Base-by-base conservation (phyloP, 148 eudicot genomes). In the Persicaria maculosa region DNA sequence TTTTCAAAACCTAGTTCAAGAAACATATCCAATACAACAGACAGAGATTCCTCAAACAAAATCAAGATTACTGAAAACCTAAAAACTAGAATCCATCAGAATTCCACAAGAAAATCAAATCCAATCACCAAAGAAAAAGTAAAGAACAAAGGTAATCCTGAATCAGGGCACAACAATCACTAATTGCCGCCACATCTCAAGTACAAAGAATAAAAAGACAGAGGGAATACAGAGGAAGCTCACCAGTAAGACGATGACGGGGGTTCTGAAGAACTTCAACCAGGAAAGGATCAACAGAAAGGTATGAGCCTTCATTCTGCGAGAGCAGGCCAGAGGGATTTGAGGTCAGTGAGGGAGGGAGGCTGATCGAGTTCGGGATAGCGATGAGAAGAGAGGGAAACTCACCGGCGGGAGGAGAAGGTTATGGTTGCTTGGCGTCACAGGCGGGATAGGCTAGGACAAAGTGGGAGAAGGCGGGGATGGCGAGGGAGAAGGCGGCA, bases 261-360 rank as follows among this genome's bases (percentile, higher is more conserved):
- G 81, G 97, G 86, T 88, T 94, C 76, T 94, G 96, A 57, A 92
- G 96, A 67, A 96, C 98, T 81, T 94, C 98, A 53, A 90, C 80
- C 47, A 94, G 84, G 79, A 94, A 90, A 45, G 97, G 96, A 75
- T 94, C 97, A 1, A 95, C 92, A 80, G 70, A 40, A 40, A 15
- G 12, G 36, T 59, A 17, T 59, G 40, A 19, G 43, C 45, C 73
- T 45, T 48, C 54, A 17, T 48, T 71, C 54, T 71, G 54, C 19
- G 25, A 22, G 25, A 22, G 25, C 25, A 22, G 25, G 25, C 25
- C 1, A 22, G 0, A 22, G 25, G 1, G 25, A 22, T 0, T 22
- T 22, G 25, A 22, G 1, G 25, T 22, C 25, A 22, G 25, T 22
- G 25, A 22, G 25, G 25, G 25, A 22, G 25, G 25, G 25, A 20